These are phyloP conservation scores for Coffea canephora DNA, from an alignment of 257 asterid species.

Conservation along the genomic window DNA sequence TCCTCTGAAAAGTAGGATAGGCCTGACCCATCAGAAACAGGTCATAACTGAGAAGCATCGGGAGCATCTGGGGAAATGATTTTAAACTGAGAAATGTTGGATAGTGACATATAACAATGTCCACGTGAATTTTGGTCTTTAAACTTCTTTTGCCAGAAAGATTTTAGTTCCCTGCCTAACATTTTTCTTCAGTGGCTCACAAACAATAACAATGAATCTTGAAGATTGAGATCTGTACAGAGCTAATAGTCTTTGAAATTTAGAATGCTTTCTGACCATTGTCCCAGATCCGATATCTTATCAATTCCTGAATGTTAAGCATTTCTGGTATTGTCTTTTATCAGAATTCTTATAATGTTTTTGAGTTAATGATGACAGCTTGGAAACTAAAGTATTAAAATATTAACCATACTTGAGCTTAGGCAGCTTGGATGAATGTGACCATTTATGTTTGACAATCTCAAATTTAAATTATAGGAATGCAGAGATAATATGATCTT, in stretches of 20 bases:
- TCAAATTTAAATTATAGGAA: background rate
- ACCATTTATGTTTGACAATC: background rate
- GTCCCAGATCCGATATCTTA: no score
- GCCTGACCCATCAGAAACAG: background rate
- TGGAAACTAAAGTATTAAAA: background rate
- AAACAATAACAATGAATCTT: background rate
- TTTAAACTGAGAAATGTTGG: background rate
- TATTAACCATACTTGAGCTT: background rate
- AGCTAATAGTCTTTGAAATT: background rate
- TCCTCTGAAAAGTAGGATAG: background rate
- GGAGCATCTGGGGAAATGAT: background rate
- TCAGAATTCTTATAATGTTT: background rate
- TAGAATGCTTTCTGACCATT: background rate
- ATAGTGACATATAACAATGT: background rate
- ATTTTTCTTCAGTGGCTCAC: background rate
- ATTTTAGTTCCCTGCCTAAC: background rate
- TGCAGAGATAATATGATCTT: no score
- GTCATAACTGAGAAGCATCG: background rate
- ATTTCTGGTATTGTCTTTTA: background rate
- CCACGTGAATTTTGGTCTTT: background rate
- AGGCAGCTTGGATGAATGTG: background rate
- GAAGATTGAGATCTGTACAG: background rate
- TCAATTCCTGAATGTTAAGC: background rate
- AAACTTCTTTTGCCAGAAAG: background rate
- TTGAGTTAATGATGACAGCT: background rate